Evolutionary conservation across 2,329 filamentous ascomycete genomes (phyloP).

Genomic region (Nigrograna mackinnonii): DNA sequence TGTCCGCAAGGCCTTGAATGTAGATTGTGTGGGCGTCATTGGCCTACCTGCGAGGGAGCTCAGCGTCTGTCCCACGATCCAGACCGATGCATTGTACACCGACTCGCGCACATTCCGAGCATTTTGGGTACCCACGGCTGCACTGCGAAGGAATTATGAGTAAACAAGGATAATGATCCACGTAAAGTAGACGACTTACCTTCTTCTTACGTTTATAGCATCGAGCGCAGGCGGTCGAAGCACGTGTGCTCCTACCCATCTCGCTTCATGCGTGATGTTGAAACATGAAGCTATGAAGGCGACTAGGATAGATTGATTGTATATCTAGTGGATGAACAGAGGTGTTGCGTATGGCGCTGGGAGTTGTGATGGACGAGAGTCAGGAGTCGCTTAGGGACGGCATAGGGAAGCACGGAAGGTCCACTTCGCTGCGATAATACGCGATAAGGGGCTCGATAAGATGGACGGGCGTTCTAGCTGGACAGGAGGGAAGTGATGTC

Average conservation of each 20-base stretch:
- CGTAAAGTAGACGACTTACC: neutral
- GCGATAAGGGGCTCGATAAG: too few species aligned
- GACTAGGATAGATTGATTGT: too few species aligned
- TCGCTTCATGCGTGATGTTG: too few species aligned
- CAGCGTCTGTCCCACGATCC: neutral
- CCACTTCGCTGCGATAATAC: too few species aligned
- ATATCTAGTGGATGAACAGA: too few species aligned
- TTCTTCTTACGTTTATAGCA: neutral
- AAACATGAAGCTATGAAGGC: too few species aligned
- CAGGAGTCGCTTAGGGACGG: too few species aligned
- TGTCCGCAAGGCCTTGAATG: neutral
- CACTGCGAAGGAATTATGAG: neutral
- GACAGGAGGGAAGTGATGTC: too few species aligned
- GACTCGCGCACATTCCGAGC: neutral
- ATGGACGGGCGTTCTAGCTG: too few species aligned
- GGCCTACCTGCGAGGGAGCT: neutral
- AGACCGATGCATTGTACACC: neutral
- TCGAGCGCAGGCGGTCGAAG: neutral
- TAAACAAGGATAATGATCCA: neutral
- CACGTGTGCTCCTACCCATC: neutral
- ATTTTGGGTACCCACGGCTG: neutral
- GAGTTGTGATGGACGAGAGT: too few species aligned
- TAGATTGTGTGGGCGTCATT: neutral
- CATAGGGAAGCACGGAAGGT: too few species aligned
- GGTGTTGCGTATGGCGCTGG: too few species aligned